phyloP scores from a whole-genome alignment of 129 eudicot species.

The Calendula officinalis region DNA sequence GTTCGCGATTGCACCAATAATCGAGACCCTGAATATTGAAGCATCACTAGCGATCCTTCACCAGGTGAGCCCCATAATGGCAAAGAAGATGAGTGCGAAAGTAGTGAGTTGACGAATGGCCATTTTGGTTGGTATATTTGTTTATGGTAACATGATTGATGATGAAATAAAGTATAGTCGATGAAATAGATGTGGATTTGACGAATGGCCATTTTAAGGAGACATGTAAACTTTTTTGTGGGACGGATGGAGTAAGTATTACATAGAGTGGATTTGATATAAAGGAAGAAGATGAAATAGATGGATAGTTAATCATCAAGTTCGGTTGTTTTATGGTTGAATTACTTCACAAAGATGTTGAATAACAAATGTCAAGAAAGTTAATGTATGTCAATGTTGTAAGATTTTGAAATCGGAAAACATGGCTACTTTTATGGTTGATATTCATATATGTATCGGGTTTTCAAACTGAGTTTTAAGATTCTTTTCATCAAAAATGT shows the following conservation, averaged over 20 bases:
- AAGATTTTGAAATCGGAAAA: conserved; percentile 1
- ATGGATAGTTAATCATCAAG: conserved; percentile 19
- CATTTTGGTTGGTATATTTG: neutral
- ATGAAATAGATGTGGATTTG: no score
- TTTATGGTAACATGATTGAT: neutral
- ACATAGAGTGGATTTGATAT: conserved; percentile 2
- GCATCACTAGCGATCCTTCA: conserved; percentile 19
- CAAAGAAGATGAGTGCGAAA: conserved; percentile 20
- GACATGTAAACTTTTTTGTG: no score
- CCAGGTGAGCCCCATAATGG: conserved; percentile 2
- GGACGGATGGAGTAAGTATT: no score
- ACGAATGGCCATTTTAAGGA: no score
- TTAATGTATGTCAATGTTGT: neutral
- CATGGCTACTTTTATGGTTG: neutral
- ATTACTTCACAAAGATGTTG: conserved; percentile 9
- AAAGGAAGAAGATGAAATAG: neutral
- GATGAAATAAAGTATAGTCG: neutral
- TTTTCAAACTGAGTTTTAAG: no score
- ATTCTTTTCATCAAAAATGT: no score
- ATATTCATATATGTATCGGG: neutral
- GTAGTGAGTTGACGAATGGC: conserved; percentile 15
- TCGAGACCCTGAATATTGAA: conserved; percentile 18
- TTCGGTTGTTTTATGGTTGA: conserved; percentile 23
- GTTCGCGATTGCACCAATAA: conserved; percentile 15
- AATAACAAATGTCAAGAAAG: conserved; percentile 21